These are phyloP conservation scores for Candida koratica DNA, from an alignment of 805 yeast species.

Conservation along the genomic window DNA sequence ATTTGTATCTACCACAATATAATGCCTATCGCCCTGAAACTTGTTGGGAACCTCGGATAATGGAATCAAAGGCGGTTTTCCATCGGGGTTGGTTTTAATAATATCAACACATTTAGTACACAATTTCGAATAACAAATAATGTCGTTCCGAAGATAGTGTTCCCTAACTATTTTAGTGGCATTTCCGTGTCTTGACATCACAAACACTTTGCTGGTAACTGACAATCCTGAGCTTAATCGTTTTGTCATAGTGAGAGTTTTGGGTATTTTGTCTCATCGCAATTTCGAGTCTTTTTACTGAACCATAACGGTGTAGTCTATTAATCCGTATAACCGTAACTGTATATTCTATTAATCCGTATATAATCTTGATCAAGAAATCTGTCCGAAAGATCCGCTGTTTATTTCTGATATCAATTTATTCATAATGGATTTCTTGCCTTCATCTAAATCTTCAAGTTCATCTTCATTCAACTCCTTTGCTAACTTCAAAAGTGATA, in stretches of 20 bases:
- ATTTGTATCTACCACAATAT: constrained; percentile 82
- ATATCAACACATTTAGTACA: constrained; percentile 61
- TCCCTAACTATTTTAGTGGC: constrained; percentile 91
- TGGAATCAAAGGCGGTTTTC: constrained; percentile 62
- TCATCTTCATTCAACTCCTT: constrained; percentile 29
- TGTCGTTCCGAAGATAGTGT: constrained; percentile 87
- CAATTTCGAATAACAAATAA: constrained; percentile 78
- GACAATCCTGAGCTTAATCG: constrained; percentile 43
- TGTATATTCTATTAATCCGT: no score
- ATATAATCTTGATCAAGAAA: not conserved
- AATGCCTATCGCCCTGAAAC: constrained; percentile 59
- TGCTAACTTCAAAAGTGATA: constrained; percentile 26
- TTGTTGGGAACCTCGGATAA: constrained; percentile 59
- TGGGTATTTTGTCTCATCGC: not conserved
- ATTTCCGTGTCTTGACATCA: constrained; percentile 82
- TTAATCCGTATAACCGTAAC: no score
- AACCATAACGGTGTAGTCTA: no score
- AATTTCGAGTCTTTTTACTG: no score
- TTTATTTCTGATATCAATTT: constrained; percentile 23
- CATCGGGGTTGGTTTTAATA: constrained; percentile 60
- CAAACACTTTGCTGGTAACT: constrained; percentile 86
- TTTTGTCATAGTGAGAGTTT: constrained; percentile 16
- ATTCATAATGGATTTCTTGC: constrained; percentile 17
- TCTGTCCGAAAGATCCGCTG: constrained; percentile 25
- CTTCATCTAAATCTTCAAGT: constrained; percentile 23